Percentiles rank a stretch among this genome's conserved stretches.
phyloP scores from a whole-genome alignment of 169 alveolate species.

The Besnoitia besnoiti region DNA sequence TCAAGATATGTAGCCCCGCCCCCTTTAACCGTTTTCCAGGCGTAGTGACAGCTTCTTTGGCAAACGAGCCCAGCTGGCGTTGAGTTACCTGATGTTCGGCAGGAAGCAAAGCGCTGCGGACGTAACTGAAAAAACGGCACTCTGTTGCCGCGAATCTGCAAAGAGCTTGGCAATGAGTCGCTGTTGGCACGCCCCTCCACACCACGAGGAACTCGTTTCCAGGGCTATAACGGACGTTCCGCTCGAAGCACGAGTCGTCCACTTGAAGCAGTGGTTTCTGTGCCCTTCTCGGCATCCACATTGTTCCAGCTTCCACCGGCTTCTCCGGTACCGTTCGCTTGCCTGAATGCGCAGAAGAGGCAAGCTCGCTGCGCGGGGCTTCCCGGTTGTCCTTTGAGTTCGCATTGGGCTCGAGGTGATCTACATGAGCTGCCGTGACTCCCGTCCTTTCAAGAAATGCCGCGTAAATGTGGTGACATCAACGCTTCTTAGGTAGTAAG shows the following conservation, averaged over 20 bases:
- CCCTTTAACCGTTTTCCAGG: no score
- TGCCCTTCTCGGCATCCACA: not conserved
- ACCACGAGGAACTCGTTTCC: slow-evolving; percentile 29
- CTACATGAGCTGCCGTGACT: no score
- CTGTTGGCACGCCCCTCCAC: slow-evolving; percentile 42
- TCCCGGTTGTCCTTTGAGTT: no score
- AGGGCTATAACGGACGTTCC: slow-evolving; percentile 26
- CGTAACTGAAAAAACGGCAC: slow-evolving; percentile 7
- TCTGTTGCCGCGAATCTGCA: not conserved
- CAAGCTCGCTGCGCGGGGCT: no score
- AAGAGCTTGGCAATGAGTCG: slow-evolving; percentile 39
- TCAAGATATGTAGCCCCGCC: no score
- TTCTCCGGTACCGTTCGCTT: not conserved
- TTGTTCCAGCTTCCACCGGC: not conserved
- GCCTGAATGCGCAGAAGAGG: not conserved
- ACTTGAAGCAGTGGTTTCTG: not conserved
- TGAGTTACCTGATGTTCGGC: not conserved
- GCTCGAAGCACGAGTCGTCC: slow-evolving; percentile 38
- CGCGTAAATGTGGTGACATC: no score
- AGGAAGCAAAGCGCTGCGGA: not conserved
- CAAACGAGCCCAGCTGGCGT: no score
- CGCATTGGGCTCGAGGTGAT: no score
- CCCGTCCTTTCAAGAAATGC: no score
- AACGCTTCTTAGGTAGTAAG: no score
- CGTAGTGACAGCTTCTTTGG: no score